Evolutionary conservation across 108 stramenopile species (phyloP), one percentile per base, ranked within the genome.

Genomic region (Skeletonema grethae): DNA sequence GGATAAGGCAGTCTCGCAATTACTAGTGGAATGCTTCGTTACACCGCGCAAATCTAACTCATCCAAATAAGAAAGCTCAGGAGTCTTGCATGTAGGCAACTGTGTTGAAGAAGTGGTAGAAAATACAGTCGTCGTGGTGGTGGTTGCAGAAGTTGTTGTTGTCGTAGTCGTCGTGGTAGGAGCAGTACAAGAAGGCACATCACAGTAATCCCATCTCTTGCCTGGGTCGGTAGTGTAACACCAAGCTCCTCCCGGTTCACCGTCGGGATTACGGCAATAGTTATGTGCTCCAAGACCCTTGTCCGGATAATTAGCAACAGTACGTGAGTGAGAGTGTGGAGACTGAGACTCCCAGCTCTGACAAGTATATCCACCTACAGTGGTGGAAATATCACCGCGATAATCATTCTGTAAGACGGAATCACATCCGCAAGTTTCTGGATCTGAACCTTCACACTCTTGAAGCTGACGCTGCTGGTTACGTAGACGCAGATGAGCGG

Each of bases 191-290:
- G 59, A 20, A 5, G 63, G 63, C 15, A 64, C 20, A 55, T 59
- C 15, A 22, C 67, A 68, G 18, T 30, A 68, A 4, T 8, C 20
- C 67, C 67, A 68, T 8, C 67, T 20, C 36, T 31, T 48, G 36
- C 57, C 18, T 4, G 67, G 67, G 10, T 68, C 67, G 0, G 67
- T 68, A 13, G 67, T 68, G 67, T 68, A 68, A n/a, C 67, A 68
- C 67, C 67, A 68, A 11, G 63, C 63, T 24, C 63, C 53, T 13
- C 18, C n/a, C 4, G 59, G 59, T 34, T 60, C 59, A 0, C 59
- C 59, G 31, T 68, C 67, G 5, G 67, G 67, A 5, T 68, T 68
- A 29, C 67, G 25, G 10, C 67, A 68, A 3, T 60, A 60, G 35
- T 60, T 60, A 5, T n/a, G 18, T 9, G 13, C 12, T 2, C 15